Conservation (phyloP, 345 rosid genomes). For the Litchi chinensis region DNA sequence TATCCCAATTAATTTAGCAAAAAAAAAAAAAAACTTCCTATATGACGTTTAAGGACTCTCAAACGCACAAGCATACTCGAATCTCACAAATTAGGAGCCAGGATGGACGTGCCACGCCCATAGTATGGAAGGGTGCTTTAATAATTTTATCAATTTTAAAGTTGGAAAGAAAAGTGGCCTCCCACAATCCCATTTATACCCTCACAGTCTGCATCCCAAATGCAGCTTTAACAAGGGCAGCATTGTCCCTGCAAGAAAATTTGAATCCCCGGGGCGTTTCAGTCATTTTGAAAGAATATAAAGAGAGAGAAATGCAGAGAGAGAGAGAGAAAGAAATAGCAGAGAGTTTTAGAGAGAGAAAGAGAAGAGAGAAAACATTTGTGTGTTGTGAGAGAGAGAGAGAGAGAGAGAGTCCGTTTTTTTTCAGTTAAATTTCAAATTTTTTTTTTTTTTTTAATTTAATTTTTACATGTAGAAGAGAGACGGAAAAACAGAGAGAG, state of each 20-base stretch:
- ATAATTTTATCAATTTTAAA: not conserved
- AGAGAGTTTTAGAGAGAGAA: conserved; percentile 15
- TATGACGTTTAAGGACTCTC: too few species aligned
- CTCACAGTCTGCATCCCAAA: not conserved
- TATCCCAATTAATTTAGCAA: too few species aligned
- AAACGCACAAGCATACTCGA: too few species aligned
- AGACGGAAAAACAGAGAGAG: not conserved
- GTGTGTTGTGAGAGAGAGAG: not conserved
- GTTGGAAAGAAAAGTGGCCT: not conserved
- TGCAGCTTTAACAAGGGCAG: not conserved
- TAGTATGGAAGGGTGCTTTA: not conserved
- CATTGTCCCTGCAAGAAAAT: not conserved
- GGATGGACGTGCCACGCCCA: too few species aligned
- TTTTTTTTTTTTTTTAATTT: not conserved
- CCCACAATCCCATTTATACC: conserved; percentile 13
- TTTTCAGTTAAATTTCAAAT: conserved; percentile 36
- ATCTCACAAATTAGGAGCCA: too few species aligned
- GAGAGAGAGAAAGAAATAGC: conserved; percentile 19
- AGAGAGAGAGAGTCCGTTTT: conserved; percentile 35
- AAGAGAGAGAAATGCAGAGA: conserved; percentile 24
- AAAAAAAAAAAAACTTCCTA: too few species aligned
- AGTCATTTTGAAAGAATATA: conserved; percentile 30
- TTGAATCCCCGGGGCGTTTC: conserved; percentile 13
- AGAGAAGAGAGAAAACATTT: conserved; percentile 15
- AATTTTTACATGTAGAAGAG: conserved; percentile 31